Conservation (phyloP, 129 eudicot species). For the Deinandra increscens region DNA sequence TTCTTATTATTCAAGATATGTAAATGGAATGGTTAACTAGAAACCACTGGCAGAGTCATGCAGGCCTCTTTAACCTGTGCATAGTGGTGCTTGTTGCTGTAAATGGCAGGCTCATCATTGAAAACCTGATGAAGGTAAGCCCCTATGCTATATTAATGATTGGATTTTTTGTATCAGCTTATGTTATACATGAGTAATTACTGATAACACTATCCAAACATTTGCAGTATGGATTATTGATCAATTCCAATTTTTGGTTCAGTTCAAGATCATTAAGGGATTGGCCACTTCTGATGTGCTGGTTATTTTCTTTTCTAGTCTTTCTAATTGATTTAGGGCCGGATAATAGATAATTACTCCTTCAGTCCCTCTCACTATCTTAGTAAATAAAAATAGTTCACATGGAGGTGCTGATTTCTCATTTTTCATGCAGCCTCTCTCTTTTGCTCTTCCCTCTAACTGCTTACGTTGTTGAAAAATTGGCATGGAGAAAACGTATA, state of each 20-base stretch:
- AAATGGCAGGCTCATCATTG: constrained; percentile 91
- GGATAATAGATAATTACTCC: constrained; percentile 4
- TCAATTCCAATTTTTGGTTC: constrained; percentile 83
- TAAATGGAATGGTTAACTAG: constrained; percentile 12
- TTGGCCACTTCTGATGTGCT: constrained; percentile 97
- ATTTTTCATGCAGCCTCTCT: constrained; percentile 53
- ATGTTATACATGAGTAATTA: not conserved
- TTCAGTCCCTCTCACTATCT: not conserved
- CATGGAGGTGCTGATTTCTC: not conserved
- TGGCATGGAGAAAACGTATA: constrained; percentile 61
- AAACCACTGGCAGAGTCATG: constrained; percentile 70
- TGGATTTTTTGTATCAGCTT: not conserved
- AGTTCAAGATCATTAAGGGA: constrained; percentile 80
- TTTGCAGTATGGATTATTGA: constrained; percentile 91
- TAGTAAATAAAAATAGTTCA: not conserved
- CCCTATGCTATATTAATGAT: not conserved
- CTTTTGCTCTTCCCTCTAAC: constrained; percentile 69
- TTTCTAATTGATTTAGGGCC: not conserved
- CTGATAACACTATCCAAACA: constrained; percentile 18
- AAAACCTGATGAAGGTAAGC: constrained; percentile 90
- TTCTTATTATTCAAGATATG: constrained; percentile 2
- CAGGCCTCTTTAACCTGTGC: constrained; percentile 96
- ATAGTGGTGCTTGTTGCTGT: constrained; percentile 98
- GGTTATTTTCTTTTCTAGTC: constrained; percentile 44
- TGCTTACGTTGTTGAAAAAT: constrained; percentile 71